Evolutionary conservation across 2,329 filamentous ascomycete species (phyloP).

Genomic region (Paecilomyces sp.): DNA sequence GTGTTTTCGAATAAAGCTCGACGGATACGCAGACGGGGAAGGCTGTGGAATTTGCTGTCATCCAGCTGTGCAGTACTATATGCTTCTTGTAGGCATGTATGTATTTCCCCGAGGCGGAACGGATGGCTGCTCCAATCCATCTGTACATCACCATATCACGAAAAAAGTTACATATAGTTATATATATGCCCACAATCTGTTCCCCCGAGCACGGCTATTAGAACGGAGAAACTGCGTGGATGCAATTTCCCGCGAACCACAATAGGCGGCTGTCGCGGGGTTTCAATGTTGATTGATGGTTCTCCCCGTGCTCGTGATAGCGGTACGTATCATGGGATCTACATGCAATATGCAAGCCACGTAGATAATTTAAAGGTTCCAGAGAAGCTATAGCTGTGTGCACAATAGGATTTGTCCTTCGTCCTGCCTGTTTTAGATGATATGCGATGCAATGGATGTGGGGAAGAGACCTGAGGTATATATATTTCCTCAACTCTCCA

Average conservation of each 20-base stretch:
- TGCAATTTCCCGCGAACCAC: too few species aligned
- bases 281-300: neutral
- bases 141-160: neutral
- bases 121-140: too few species aligned
- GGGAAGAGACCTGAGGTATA: neutral
- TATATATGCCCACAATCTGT: neutral
- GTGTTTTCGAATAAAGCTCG: too few species aligned
- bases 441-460: too few species aligned
- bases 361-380: neutral
- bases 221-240: neutral
- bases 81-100: too few species aligned
- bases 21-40: too few species aligned
- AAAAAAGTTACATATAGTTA: neutral
- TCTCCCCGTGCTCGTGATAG: too few species aligned
- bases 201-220: neutral
- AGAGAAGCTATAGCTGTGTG: neutral
- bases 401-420: too few species aligned
- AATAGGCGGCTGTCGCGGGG: neutral
- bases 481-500: neutral
- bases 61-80: too few species aligned
- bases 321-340: neutral
- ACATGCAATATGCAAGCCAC: neutral
- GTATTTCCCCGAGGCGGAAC: too few species aligned
- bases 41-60: too few species aligned
- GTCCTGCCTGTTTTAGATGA: too few species aligned